Conservation (phyloP, 352 stramenopile species). For the Peronospora farinosa region DNA sequence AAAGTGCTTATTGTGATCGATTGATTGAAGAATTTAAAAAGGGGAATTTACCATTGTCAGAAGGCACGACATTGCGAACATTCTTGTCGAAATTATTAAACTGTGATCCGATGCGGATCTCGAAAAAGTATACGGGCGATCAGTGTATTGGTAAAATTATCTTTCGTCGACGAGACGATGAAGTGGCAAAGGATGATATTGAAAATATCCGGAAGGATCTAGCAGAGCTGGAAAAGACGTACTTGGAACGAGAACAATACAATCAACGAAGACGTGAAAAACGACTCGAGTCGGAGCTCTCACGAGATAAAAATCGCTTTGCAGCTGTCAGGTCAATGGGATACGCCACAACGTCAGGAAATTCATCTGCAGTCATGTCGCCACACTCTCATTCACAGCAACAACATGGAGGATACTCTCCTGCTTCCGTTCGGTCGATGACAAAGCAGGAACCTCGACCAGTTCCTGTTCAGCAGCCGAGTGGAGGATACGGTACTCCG, state of each 20-base stretch:
- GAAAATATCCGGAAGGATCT: conserved; percentile 71
- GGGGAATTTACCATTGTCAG: conserved; percentile 93
- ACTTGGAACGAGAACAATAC: conserved; percentile 93
- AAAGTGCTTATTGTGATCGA: conserved; percentile 95
- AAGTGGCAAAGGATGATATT: conserved; percentile 75
- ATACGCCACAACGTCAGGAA: conserved; percentile 19
- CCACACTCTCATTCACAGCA: conserved; percentile 18
- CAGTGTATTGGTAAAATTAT: conserved; percentile 97
- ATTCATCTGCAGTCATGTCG: conserved; percentile 10
- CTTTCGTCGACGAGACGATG: conserved; percentile 66
- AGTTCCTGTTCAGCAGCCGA: conserved; percentile 14
- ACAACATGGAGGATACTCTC: conserved; percentile 17
- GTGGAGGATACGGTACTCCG: conserved; percentile 12
- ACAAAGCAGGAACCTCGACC: conserved; percentile 24
- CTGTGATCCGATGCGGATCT: conserved; percentile 98
- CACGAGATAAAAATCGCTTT: conserved; percentile 62
- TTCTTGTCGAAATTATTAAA: conserved; percentile 97
- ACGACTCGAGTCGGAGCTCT: conserved; percentile 75
- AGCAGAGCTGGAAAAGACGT: conserved; percentile 91
- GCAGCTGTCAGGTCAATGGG: conserved; percentile 33
- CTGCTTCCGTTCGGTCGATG: conserved; percentile 11
- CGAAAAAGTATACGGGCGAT: conserved; percentile 97
- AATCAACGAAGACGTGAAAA: conserved; percentile 89
- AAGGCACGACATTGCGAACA: conserved; percentile 95
- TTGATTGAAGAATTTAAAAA: conserved; percentile 97